Evolutionary conservation across 306 rosid species (phyloP).

Genomic region (Betula pendula): DNA sequence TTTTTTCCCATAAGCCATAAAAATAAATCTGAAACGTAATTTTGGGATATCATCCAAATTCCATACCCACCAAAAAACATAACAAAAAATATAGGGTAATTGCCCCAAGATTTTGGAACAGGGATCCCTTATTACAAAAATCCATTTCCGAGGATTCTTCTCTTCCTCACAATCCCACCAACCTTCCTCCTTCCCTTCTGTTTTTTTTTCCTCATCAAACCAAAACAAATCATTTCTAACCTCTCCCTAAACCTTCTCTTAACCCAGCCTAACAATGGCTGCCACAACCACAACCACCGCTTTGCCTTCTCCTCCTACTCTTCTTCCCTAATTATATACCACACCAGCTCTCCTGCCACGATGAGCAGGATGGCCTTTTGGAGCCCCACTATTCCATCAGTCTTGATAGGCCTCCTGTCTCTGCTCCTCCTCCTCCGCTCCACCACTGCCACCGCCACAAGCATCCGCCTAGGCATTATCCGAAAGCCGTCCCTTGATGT

Average conservation of each 20-base stretch:
- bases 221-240: constrained; percentile 30
- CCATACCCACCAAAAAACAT: background rate
- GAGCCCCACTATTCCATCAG: constrained; percentile 14
- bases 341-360: constrained; percentile 12
- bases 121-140: background rate
- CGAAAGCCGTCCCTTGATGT: constrained; percentile 40
- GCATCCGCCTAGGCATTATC: constrained; percentile 49
- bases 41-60: background rate
- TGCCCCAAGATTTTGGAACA: background rate
- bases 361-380: constrained; percentile 71
- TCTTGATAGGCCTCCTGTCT: constrained; percentile 58
- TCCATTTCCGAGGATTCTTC: constrained; percentile 57
- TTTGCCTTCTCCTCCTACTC: constrained; percentile 9
- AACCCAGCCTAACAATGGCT: constrained; percentile 45
- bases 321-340: constrained; percentile 18
- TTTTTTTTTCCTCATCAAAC: background rate
- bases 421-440: constrained; percentile 9
- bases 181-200: constrained; percentile 14
- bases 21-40: background rate
- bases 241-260: constrained; percentile 41
- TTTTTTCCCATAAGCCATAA: background rate
- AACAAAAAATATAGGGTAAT: background rate
- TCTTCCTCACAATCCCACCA: constrained; percentile 64
- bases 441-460: constrained; percentile 16
- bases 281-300: constrained; percentile 34